phyloP scores from a whole-genome alignment of 306 rosid species.

The Cucurbita pepo region DNA sequence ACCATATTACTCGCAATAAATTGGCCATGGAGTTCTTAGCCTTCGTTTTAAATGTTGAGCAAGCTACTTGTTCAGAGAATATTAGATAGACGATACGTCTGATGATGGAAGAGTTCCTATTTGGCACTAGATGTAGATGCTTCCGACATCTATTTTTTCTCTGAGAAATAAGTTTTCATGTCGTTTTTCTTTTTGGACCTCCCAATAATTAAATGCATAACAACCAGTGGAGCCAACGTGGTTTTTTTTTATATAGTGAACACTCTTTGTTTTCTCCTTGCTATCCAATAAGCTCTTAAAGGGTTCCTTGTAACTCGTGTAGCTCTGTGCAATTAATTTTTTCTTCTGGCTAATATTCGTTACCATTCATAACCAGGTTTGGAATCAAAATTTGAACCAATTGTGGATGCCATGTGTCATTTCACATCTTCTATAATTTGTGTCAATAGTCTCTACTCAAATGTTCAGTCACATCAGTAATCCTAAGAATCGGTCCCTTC shows the following conservation, averaged over 20 bases:
- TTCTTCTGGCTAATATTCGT: not conserved
- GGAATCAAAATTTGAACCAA: not conserved
- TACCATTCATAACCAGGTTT: not conserved
- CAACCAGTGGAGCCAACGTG: not conserved
- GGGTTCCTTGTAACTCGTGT: not conserved
- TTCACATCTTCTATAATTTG: not conserved
- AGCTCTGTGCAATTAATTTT: not conserved
- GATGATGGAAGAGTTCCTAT: not conserved
- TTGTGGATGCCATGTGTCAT: not conserved
- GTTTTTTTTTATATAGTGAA: not conserved
- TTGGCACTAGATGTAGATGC: not conserved
- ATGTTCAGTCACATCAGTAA: no score
- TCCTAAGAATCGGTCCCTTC: no score
- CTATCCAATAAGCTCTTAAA: not conserved
- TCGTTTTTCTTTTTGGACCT: not conserved
- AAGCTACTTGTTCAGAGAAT: not conserved
- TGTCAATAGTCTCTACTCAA: no score
- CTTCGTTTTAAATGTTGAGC: not conserved
- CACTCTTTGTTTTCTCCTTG: not conserved
- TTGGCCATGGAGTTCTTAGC: not conserved
- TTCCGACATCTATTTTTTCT: not conserved
- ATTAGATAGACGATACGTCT: not conserved
- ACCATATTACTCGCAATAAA: not conserved
- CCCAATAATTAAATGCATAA: not conserved
- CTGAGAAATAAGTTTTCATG: no score